Evolutionary conservation across 805 yeast species (phyloP).

Genomic region (Pichia gijzeniarum): DNA sequence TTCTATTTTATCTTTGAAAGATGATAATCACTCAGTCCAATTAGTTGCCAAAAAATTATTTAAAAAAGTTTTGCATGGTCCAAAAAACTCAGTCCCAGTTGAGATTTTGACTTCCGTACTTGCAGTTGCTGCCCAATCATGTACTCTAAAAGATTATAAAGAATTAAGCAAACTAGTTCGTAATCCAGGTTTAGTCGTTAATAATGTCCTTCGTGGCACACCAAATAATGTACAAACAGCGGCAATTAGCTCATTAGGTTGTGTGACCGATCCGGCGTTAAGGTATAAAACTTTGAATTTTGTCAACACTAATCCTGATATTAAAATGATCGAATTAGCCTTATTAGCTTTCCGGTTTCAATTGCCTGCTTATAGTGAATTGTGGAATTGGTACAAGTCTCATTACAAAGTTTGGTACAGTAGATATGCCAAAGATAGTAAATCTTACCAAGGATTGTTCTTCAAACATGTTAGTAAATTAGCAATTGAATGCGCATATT

Average conservation of each 20-base stretch:
- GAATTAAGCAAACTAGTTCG: slow-evolving; percentile 48
- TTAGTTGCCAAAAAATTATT: slow-evolving; percentile 36
- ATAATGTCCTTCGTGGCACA: slow-evolving; percentile 26
- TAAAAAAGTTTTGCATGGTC: slow-evolving; percentile 48
- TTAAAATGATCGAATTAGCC: slow-evolving; percentile 47
- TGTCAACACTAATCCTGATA: slow-evolving; percentile 50
- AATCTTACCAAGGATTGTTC: slow-evolving; percentile 34
- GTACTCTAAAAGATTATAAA: slow-evolving; percentile 49
- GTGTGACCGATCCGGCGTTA: slow-evolving; percentile 38
- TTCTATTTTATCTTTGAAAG: slow-evolving; percentile 36
- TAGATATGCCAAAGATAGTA: slow-evolving; percentile 37
- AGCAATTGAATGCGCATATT: slow-evolving; percentile 30
- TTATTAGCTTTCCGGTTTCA: slow-evolving; percentile 48
- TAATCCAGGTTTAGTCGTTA: slow-evolving; percentile 39
- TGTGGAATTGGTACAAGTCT: slow-evolving; percentile 54
- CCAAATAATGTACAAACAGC: slow-evolving; percentile 43
- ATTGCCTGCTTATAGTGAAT: slow-evolving; percentile 23
- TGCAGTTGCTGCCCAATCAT: slow-evolving; percentile 20
- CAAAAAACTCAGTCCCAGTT: slow-evolving; percentile 44
- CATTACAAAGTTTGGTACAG: slow-evolving; percentile 47
- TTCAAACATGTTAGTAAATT: slow-evolving; percentile 39
- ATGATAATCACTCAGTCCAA: slow-evolving; percentile 24
- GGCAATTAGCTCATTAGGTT: slow-evolving; percentile 52
- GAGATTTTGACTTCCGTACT: slow-evolving; percentile 42
- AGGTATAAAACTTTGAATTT: slow-evolving; percentile 50